Evolutionary conservation across 768 basidiomycete species (phyloP), one percentile per base, ranked within the genome.

Genomic region (Suillus weaverae): DNA sequence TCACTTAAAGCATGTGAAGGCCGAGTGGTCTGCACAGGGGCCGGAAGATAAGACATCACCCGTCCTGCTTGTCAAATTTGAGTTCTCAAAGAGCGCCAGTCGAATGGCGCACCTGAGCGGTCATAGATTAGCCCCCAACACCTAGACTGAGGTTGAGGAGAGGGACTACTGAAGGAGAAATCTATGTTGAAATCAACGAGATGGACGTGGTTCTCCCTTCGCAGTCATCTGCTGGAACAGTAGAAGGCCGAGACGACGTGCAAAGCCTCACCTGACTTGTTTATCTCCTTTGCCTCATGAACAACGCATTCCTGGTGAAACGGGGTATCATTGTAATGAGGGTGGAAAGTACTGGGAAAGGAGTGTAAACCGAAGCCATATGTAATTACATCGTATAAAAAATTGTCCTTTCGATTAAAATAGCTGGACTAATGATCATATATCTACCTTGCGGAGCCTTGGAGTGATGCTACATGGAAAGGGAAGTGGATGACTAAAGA

Each of bases 131-230:
- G 26, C 26, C 26, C 26, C 26, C 26, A 26, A 2, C 26, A 26
- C 26, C 26, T 26, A 26, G 26, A 26, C 26, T 26, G 26, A 26
- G 26, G 26, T 26, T 26, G 26, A 26, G 73, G 35, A 70, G 32
- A 14, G 81, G 80, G 5, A 66, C 68, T 10, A 74, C 67, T 33
- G 77, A 78, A 41, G 77, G 80, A n/a, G 81, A 82, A 64, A 71
- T 83, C n/a, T 22, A 67, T 16, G 70, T 71, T 18, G 72, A 70
- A 55, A 32, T 60, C 18, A 22, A 8, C 9, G 33, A 35, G 48
- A 50, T 50, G 48, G 26, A 26, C 13, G 8, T 14, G 26, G 14
- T 30, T 51, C 26, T 18, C 50, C 14, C 26, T 1, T 50, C 26
- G 26, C 13, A 30, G 30, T 51, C 26, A 43, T 6, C 41, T 8